Evolutionary conservation across 805 yeast species (phyloP).

Genomic region (Ogataea nitratoaversa): DNA sequence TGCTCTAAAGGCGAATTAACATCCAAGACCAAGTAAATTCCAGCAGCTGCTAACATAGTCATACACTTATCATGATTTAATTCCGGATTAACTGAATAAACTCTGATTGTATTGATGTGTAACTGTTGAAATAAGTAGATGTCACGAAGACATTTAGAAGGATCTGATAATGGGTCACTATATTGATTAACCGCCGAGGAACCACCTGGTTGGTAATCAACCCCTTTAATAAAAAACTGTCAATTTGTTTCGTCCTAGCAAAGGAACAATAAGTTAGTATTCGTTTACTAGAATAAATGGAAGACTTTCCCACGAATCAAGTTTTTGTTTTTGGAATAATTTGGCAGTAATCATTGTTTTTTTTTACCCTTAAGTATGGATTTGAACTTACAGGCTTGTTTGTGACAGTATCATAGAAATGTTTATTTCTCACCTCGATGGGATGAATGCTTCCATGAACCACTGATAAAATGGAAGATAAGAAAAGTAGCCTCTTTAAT

Average conservation of each 20-base stretch:
- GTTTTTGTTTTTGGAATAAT: neutral
- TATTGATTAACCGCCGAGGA: constrained; percentile 61
- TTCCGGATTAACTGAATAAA: constrained; percentile 80
- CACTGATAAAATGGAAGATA: constrained; percentile 4
- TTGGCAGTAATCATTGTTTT: too few species aligned
- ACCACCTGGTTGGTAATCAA: constrained; percentile 96
- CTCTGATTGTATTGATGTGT: constrained; percentile 82
- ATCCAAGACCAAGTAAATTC: constrained; percentile 86
- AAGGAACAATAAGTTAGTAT: neutral
- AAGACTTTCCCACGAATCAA: too few species aligned
- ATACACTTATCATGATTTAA: constrained; percentile 85
- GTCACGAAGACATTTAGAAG: constrained; percentile 74
- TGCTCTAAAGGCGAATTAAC: constrained; percentile 81
- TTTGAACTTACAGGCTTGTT: constrained; percentile 62
- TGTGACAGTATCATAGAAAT: constrained; percentile 72
- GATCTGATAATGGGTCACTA: constrained; percentile 75
- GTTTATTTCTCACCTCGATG: constrained; percentile 61
- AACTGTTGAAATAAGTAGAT: constrained; percentile 73
- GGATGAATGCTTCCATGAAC: constrained; percentile 43
- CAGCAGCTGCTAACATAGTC: constrained; percentile 87
- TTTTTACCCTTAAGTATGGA: too few species aligned
- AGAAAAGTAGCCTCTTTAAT: constrained; percentile 2
- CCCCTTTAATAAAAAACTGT: constrained; percentile 76
- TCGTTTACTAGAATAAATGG: too few species aligned
- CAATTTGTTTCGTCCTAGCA: neutral